A percentile compares a stretch with the other conserved stretches of the same genome.
Conservation (phyloP, 192 early-diverging fungal species). For the Mortierella alpina region DNA sequence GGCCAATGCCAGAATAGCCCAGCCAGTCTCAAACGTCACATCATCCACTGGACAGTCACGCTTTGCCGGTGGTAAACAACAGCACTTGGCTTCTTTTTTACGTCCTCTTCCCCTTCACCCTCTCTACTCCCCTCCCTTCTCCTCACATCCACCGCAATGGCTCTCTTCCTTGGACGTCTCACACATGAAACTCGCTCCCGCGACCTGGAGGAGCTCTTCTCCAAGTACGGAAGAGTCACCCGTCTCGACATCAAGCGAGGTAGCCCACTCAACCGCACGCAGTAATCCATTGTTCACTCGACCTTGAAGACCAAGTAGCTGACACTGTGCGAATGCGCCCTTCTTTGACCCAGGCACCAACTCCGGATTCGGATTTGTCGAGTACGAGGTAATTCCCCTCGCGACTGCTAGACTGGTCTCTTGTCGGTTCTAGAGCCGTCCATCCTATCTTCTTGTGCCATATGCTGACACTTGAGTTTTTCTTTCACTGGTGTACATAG, state of each 20-base stretch:
- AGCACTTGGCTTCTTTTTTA: constrained; percentile 8
- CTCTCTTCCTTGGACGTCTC: constrained; percentile 60
- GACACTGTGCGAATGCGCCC: too few species aligned
- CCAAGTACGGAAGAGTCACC: constrained; percentile 65
- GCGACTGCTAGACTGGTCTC: not conserved
- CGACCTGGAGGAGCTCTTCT: constrained; percentile 68
- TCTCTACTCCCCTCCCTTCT: not conserved
- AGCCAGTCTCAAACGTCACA: not conserved
- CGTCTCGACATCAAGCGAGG: constrained; percentile 67
- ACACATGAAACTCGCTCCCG: constrained; percentile 58
- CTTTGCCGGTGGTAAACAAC: not conserved
- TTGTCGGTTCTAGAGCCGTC: not conserved
- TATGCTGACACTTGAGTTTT: not conserved
- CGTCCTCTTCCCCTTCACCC: not conserved
- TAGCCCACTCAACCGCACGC: constrained; percentile 5
- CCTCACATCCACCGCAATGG: constrained; percentile 31
- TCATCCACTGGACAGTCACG: not conserved
- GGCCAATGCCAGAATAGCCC: constrained; percentile 5
- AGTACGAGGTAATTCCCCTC: constrained; percentile 51
- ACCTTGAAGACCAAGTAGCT: not conserved
- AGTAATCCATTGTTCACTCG: not conserved
- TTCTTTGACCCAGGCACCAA: constrained; percentile 33
- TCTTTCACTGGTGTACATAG: constrained; percentile 3
- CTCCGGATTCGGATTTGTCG: constrained; percentile 64
- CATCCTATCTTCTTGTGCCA: not conserved